A percentile compares a stretch with the other conserved stretches of the same genome.
Conservation (phyloP, 306 rosid genomes). For the Datisca glomerata region DNA sequence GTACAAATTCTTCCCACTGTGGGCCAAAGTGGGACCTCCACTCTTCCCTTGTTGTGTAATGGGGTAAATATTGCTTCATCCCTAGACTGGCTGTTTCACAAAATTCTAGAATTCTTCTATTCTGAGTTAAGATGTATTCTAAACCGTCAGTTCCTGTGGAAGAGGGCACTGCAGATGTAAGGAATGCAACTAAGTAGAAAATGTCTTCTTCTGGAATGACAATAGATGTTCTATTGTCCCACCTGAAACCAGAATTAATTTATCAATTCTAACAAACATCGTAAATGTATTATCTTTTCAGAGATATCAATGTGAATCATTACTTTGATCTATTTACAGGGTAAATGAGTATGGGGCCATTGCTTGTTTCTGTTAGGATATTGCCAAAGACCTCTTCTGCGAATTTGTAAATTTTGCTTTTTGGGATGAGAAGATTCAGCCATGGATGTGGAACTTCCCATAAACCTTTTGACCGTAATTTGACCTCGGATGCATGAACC, state of each 20-base stretch:
- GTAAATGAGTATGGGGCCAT: constrained; percentile 82
- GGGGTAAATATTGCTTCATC: constrained; percentile 82
- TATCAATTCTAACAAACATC: constrained; percentile 1
- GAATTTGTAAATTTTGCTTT: constrained; percentile 63
- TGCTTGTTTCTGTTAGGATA: constrained; percentile 62
- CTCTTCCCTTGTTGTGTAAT: constrained; percentile 54
- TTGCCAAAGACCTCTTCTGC: constrained; percentile 73
- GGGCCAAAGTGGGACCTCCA: constrained; percentile 92
- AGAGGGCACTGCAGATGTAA: constrained; percentile 70
- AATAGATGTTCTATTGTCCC: constrained; percentile 69
- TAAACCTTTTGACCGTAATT: constrained; percentile 74
- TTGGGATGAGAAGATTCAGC: constrained; percentile 92
- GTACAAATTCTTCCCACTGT: constrained; percentile 55
- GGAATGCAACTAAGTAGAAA: constrained; percentile 83
- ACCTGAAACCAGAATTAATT: constrained; percentile 42
- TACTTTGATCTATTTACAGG: constrained; percentile 87
- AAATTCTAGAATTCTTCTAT: constrained; percentile 67
- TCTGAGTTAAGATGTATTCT: constrained; percentile 68
- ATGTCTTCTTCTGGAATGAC: constrained; percentile 77
- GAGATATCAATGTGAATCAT: background rate
- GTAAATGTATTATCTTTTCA: background rate
- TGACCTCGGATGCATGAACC: constrained; percentile 77
- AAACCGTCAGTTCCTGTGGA: constrained; percentile 70
- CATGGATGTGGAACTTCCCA: constrained; percentile 99
- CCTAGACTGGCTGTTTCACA: constrained; percentile 65